A percentile compares a stretch with the other conserved stretches of the same genome.
These are phyloP conservation scores for Cyclotella atomus DNA, from an alignment of 108 stramenopile species.

Conservation along the genomic window DNA sequence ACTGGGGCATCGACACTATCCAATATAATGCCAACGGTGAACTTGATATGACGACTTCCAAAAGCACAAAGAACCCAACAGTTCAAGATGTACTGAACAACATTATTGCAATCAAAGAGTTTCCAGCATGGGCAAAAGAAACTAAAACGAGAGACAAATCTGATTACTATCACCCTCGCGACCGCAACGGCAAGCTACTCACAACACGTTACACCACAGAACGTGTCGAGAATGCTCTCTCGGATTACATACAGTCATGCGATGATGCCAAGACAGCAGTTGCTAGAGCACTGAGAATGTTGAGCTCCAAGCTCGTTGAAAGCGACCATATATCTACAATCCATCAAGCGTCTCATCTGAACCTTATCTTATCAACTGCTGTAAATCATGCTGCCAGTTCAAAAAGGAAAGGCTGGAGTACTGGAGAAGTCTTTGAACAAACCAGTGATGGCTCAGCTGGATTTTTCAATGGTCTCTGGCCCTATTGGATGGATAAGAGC, in stretches of 20 bases:
- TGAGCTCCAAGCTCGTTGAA: conserved; percentile 59
- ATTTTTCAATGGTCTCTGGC: conserved; percentile 67
- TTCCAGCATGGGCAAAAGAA: conserved; percentile 57
- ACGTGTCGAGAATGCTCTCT: conserved; percentile 72
- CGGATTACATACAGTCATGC: conserved; percentile 73
- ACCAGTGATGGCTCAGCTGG: conserved; percentile 38
- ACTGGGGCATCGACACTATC: conserved; percentile 52
- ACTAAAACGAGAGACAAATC: conserved; percentile 26
- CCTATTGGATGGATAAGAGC: conserved; percentile 86
- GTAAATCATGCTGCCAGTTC: conserved; percentile 77
- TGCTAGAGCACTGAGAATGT: conserved; percentile 49
- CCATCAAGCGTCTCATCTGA: conserved; percentile 76
- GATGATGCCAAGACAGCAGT: conserved; percentile 62
- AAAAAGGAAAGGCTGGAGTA: conserved; percentile 69
- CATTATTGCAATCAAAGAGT: conserved; percentile 71
- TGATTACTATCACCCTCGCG: conserved; percentile 77
- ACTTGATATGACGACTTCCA: conserved; percentile 34
- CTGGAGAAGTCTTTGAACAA: conserved; percentile 57
- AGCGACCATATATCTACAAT: conserved; percentile 79
- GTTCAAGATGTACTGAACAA: conserved; percentile 90
- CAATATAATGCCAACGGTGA: conserved; percentile 16
- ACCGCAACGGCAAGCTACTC: conserved; percentile 87
- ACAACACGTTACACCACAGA: conserved; percentile 84
- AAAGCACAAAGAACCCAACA: conserved; percentile 42
- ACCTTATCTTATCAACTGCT: conserved; percentile 78